phyloP scores from a whole-genome alignment of 495 filamentous ascomycete genomes.

The Trichoderma reesei region DNA sequence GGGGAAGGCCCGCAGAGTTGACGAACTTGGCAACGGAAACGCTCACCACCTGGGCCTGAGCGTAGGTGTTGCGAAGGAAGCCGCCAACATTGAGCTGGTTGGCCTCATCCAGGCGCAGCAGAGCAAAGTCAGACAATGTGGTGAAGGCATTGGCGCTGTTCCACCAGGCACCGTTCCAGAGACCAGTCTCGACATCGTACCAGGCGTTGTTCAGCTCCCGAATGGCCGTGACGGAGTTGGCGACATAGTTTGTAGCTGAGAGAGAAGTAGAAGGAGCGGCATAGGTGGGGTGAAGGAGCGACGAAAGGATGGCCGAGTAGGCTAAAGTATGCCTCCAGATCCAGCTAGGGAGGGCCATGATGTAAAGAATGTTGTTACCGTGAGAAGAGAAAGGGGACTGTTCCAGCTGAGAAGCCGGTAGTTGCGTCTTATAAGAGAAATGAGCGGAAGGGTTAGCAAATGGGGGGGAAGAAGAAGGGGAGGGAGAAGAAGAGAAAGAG shows the following conservation, averaged over 20 bases:
- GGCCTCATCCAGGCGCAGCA: conserved; percentile 22
- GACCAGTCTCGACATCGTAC: conserved; percentile 51
- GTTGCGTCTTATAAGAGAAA: neutral
- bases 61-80: conserved; percentile 34
- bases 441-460: neutral
- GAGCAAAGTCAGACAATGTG: conserved; percentile 50
- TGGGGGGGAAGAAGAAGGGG: neutral
- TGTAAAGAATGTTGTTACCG: conserved; percentile 17
- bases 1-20: conserved; percentile 19
- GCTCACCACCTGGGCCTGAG: conserved; percentile 28
- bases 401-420: conserved; percentile 1
- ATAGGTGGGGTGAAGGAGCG: neutral
- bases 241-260: conserved; percentile 24
- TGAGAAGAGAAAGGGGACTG: conserved; percentile 11
- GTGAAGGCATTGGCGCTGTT: conserved; percentile 64
- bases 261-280: conserved; percentile 19
- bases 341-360: conserved; percentile 3
- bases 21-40: conserved; percentile 25
- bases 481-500: conserved; percentile 1
- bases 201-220: conserved; percentile 45
- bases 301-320: conserved; percentile 22
- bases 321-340: conserved; percentile 23
- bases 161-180: conserved; percentile 68
- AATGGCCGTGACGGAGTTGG: conserved; percentile 37
- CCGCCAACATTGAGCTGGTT: conserved; percentile 23